These are phyloP conservation scores for Solidago caesia DNA, from an alignment of 129 eudicot genomes.

Conservation along the genomic window DNA sequence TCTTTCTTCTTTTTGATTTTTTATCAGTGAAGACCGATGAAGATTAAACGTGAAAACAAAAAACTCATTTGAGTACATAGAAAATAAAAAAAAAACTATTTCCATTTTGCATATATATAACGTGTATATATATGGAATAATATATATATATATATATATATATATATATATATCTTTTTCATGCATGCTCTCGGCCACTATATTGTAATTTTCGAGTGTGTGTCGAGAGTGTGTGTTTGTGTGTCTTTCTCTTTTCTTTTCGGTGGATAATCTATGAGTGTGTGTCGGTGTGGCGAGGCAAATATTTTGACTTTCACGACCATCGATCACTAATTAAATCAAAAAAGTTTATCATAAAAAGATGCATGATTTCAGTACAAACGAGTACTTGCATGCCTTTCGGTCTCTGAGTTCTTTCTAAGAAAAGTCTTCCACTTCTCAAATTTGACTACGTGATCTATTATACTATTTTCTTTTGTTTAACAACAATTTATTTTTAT, in stretches of 20 bases:
- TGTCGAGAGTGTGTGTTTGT: background rate
- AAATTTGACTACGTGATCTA: background rate
- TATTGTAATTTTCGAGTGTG: constrained; percentile 23
- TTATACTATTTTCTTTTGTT: background rate
- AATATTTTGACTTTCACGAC: constrained; percentile 10
- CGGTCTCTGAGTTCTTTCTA: background rate
- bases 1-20: no score
- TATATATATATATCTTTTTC: constrained; percentile 9
- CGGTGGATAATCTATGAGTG: constrained; percentile 22
- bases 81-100: no score
- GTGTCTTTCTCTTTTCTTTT: constrained; percentile 18
- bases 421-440: no score
- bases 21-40: no score
- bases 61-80: no score
- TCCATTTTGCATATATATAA: no score
- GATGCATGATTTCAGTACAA: constrained; percentile 20
- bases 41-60: no score
- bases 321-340: constrained; percentile 3
- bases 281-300: constrained; percentile 6
- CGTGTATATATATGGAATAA: no score
- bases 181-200: constrained; percentile 36
- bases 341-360: background rate
- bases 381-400: constrained; percentile 17
- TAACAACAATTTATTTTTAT: no score
- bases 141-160: no score